Base-by-base conservation (phyloP, 768 basidiomycete species). In the Punctularia strigosozonata region DNA sequence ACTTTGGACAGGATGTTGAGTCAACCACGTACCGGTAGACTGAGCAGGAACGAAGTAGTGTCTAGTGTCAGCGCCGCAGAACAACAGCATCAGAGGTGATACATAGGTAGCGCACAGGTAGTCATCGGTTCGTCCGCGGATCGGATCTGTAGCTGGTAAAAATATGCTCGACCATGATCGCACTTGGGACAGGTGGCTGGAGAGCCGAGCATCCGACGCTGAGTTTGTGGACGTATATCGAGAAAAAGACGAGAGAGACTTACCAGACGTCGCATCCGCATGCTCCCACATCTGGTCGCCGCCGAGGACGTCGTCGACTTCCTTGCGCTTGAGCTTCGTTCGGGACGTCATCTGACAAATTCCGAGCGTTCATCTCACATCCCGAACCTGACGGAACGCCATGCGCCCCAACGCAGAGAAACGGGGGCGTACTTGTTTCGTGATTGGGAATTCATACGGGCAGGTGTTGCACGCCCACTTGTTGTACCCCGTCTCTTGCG, bases 281-380 rank as follows among this genome's bases (percentile, higher is more conserved):
- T 95, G 85, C 40, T 80, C 82, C 89, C 92, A 95, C 60, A 78
- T 79, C 43, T 89, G 87, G 25, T 87, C 89, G 3, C 89, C 91
- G 37, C 94, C 95, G 20, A 98, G 66, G 5, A 99, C 92, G 51
- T 98, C 95, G 55, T 99, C 95, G 10, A 90, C 82, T 48, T 80
- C 73, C 52, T 98, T 98, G n/a, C 86, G 71, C 47, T 79, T 80
- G 37, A 95, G 66, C 40, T 75, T 75, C 21, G 83, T 90, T 32
- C 92, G 68, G 38, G 88, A 86, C 5, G 91, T 95, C 77, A 95
- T 91, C 87, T 95, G n/a, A n/a, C n/a, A n/a, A n/a, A n/a, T n/a
- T n/a, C n/a, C n/a, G n/a, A n/a, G n/a, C n/a, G n/a, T n/a, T n/a
- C n/a, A n/a, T n/a, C n/a, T n/a, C n/a, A n/a, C n/a, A n/a, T n/a